Base-by-base conservation (phyloP, 257 asterid genomes). In the Solanum rostratum region DNA sequence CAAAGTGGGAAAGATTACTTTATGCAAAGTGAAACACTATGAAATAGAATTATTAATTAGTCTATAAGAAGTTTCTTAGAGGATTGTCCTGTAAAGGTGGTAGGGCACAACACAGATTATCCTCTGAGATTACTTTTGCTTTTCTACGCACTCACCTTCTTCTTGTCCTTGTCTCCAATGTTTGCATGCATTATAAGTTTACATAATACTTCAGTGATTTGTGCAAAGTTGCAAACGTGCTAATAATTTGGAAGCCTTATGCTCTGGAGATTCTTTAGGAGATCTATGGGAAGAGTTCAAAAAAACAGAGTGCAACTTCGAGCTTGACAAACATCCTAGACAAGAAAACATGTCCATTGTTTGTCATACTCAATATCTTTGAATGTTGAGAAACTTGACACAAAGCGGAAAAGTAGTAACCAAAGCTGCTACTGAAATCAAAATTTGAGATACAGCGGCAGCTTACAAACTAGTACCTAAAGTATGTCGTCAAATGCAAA, bases 51-150 rank as follows among this genome's bases (percentile, higher is more conserved):
- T 15, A 68, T 69, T 83, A 86, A 86, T 86, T 89, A 87, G 80
- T 79, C 68, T 59, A 91, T 85, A 88, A 86, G 74, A 84, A 84
- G 90, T 91, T 93, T 90, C 91, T 87, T 66, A 84, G 91, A 85
- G 86, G 83, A 24, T 86, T 85, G 86, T 84, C 84, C 86, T 87
- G 91, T 76, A 90, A 90, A 89, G 94, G 86, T 85, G 88, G 92
- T 91, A 84, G 93, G 92, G 84, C 89, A 85, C 90, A 80, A 73
- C 15, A 68, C 14, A 33, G 79, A 86, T 91, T 87, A 91, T 89
- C 91, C 87, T 85, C 84, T 86, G 83, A 89, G 81, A 88, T 85
- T 85, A 73, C 85, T 84, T 86, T 86, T 87, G 84, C 84, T 84
- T 84, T 85, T 83, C 71, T 86, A 54, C 74, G 84, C 88, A 84